Evolutionary conservation across 2,329 filamentous ascomycete genomes (phyloP), one percentile per base, ranked within the genome.

Genomic region (Didymella segeticola): DNA sequence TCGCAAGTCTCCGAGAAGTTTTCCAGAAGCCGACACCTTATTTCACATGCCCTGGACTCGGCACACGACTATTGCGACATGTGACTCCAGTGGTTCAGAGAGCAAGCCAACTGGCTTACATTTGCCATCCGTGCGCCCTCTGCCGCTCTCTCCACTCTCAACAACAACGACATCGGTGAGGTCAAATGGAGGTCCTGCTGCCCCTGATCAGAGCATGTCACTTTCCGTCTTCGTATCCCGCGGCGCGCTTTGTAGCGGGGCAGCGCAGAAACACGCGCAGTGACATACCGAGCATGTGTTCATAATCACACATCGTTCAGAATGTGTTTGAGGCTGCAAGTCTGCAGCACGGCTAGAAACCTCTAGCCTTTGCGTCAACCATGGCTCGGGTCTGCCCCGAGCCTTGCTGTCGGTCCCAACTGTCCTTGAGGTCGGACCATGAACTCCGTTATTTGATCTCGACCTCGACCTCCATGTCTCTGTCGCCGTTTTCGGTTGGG

Each of bases 131-230:
- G 51, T 48, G 51, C 51, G 39, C 39, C 20, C 36, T 33, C 45
- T 43, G 51, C 51, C 38, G 31, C 34, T 31, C 48, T 29, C 37
- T 34, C 51, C 51, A 45, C 51, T 54, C 45, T 45, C 51, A 54
- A 54, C 51, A 53, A 36, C 45, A 31, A 39, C 25, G 22, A 20
- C 45, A 54, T 52, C 45, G 39, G 45, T 54, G 33, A 33, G 43
- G 9, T 17, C 27, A 17, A 31, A 30, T 39, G 7, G 15, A 33
- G 27, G 34, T 20, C 20, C 12, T 23, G 26, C 22, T 25, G 50
- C 51, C 51, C 51, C 45, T 53, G 51, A 54, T 43, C 31, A 37
- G 45, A 48, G 38, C 22, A 47, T 36, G 31, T 43, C 33, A 45
- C 38, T 30, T 17, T n/a, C 29, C 19, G 41, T 17, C 1, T 25